Conservation (phyloP, 108 stramenopile species). For the Poteriospumella lacustris region DNA sequence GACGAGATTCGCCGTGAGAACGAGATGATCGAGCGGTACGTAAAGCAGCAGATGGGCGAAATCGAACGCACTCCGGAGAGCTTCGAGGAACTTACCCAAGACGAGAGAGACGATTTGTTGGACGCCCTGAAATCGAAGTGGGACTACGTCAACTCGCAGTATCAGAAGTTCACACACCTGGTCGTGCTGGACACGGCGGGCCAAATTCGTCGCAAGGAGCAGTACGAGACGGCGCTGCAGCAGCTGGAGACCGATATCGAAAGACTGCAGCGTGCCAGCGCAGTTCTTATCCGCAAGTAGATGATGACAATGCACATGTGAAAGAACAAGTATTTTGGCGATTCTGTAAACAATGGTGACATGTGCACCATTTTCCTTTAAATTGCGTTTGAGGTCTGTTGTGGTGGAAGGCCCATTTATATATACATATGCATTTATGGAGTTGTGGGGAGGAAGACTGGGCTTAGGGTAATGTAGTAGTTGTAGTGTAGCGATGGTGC, state of each 20-base stretch:
- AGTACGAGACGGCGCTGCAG: slow-evolving; percentile 61
- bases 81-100: slow-evolving; percentile 54
- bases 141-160: slow-evolving; percentile 67
- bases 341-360: too few relatives aligned
- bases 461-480: too few relatives aligned
- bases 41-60: slow-evolving; percentile 60
- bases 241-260: slow-evolving; percentile 65
- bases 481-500: too few relatives aligned
- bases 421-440: too few relatives aligned
- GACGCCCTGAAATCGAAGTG: slow-evolving; percentile 66
- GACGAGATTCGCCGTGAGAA: slow-evolving; percentile 64
- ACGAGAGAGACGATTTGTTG: slow-evolving; percentile 58
- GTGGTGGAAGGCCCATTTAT: too few relatives aligned
- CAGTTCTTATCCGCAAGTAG: neutral
- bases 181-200: slow-evolving; percentile 20
- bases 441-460: too few relatives aligned
- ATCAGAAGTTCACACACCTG: slow-evolving; percentile 36
- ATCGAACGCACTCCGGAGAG: slow-evolving; percentile 31
- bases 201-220: slow-evolving; percentile 63
- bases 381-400: too few relatives aligned
- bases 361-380: too few relatives aligned
- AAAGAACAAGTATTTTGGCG: too few relatives aligned
- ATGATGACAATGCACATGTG: too few relatives aligned
- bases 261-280: slow-evolving; percentile 35
- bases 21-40: slow-evolving; percentile 63